These are phyloP conservation scores for Crataegus laevigata DNA, from an alignment of 306 rosid species.

Conservation along the genomic window DNA sequence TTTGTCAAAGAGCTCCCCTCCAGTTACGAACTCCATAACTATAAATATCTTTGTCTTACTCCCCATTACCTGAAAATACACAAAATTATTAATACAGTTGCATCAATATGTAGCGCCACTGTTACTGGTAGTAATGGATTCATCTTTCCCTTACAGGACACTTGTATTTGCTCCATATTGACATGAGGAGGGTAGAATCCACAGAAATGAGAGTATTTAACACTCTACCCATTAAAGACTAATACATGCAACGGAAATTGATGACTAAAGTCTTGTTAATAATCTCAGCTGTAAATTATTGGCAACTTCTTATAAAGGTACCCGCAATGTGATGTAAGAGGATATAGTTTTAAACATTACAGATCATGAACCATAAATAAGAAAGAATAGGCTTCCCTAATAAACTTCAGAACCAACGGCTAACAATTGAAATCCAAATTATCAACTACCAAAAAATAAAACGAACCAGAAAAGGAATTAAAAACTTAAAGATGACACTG, in stretches of 20 bases:
- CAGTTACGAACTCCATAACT: conserved; percentile 87
- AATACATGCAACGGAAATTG: background rate
- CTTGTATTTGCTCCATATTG: background rate
- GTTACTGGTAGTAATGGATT: background rate
- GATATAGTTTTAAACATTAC: background rate
- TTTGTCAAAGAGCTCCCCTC: conserved; percentile 98
- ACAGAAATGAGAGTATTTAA: background rate
- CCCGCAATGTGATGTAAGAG: background rate
- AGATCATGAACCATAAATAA: background rate
- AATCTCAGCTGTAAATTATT: background rate
- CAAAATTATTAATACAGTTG: background rate
- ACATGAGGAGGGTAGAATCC: background rate
- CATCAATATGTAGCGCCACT: background rate
- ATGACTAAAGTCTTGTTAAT: background rate
- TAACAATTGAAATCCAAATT: background rate
- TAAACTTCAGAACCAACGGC: background rate
- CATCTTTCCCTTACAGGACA: background rate
- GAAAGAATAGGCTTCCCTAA: background rate
- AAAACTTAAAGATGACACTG: background rate
- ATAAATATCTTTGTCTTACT: conserved; percentile 92
- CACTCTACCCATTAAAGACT: background rate
- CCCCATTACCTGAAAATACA: conserved; percentile 77
- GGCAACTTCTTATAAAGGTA: background rate
- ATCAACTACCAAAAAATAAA: background rate
- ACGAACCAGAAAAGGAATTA: background rate